These are phyloP conservation scores for Quercus agrifolia DNA, from an alignment of 306 rosid species.

Conservation along the genomic window DNA sequence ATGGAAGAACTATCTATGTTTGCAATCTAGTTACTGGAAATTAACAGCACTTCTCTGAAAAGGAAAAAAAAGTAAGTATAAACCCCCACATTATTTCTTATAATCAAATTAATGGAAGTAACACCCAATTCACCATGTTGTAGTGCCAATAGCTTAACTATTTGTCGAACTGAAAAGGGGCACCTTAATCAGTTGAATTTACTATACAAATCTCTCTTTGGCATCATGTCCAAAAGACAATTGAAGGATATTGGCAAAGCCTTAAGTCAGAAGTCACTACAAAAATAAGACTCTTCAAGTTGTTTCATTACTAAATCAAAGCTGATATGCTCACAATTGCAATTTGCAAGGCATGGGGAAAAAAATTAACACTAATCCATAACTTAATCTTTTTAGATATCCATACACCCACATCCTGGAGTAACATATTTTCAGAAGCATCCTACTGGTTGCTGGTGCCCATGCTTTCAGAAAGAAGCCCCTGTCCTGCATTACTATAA, in stretches of 20 bases:
- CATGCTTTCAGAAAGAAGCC: conserved; percentile 32
- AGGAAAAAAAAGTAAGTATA: not conserved
- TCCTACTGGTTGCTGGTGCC: conserved; percentile 26
- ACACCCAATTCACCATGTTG: not conserved
- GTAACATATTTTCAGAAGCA: conserved; percentile 48
- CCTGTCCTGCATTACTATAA: conserved; percentile 69
- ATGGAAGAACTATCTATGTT: not conserved
- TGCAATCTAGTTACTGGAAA: not conserved
- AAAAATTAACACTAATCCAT: not conserved
- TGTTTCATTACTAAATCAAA: too few species aligned
- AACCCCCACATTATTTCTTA: not conserved
- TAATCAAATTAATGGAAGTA: not conserved
- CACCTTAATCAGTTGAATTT: not conserved
- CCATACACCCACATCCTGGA: conserved; percentile 64
- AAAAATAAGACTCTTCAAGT: not conserved
- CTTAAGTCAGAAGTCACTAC: not conserved
- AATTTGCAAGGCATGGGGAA: not conserved
- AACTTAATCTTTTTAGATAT: conserved; percentile 64
- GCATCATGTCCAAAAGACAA: not conserved
- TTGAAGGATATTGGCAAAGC: not conserved
- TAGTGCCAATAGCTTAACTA: not conserved
- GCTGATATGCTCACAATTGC: not conserved
- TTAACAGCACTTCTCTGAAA: not conserved
- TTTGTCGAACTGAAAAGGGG: not conserved
- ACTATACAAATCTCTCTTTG: not conserved